phyloP scores from a whole-genome alignment of 2,329 filamentous ascomycete genomes.

The Xylariaceae sp. region DNA sequence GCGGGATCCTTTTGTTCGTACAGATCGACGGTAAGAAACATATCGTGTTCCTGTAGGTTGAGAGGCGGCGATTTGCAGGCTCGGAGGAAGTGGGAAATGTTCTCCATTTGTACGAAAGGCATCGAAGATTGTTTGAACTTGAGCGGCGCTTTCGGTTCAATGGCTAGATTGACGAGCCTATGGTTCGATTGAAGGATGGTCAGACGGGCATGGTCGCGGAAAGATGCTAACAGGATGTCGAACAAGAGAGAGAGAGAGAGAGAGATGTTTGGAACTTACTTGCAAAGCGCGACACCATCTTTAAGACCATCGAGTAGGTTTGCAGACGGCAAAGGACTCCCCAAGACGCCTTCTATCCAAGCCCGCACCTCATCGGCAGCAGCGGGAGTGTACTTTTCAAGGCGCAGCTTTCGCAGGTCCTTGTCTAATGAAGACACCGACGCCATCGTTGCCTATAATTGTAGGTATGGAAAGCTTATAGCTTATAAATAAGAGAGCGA shows the following conservation, averaged over 20 bases:
- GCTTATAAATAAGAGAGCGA: background rate
- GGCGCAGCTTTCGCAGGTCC: slow-evolving; percentile 87
- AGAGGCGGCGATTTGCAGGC: slow-evolving; percentile 82
- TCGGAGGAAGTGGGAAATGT: slow-evolving; percentile 91
- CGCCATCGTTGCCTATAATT: slow-evolving; percentile 57
- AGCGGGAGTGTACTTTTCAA: slow-evolving; percentile 87
- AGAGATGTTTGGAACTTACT: slow-evolving; percentile 46
- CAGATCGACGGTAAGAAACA: slow-evolving; percentile 94
- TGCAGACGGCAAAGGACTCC: slow-evolving; percentile 61
- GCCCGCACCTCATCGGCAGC: slow-evolving; percentile 76
- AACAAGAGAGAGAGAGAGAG: background rate
- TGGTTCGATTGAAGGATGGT: background rate
- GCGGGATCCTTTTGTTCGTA: slow-evolving; percentile 94
- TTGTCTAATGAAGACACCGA: slow-evolving; percentile 91
- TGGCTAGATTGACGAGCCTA: slow-evolving; percentile 75
- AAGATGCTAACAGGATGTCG: background rate
- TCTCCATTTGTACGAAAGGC: slow-evolving; percentile 99
- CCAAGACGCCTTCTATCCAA: slow-evolving; percentile 82
- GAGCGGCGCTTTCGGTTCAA: slow-evolving; percentile 65
- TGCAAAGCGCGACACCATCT: slow-evolving; percentile 90
- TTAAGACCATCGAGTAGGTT: slow-evolving; percentile 84
- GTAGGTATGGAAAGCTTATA: background rate
- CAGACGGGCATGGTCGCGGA: too few relatives aligned
- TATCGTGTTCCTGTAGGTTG: slow-evolving; percentile 85
- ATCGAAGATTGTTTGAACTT: slow-evolving; percentile 88